These are phyloP conservation scores for Stentor coeruleus DNA, from an alignment of 73 alveolate genomes.

Conservation along the genomic window DNA sequence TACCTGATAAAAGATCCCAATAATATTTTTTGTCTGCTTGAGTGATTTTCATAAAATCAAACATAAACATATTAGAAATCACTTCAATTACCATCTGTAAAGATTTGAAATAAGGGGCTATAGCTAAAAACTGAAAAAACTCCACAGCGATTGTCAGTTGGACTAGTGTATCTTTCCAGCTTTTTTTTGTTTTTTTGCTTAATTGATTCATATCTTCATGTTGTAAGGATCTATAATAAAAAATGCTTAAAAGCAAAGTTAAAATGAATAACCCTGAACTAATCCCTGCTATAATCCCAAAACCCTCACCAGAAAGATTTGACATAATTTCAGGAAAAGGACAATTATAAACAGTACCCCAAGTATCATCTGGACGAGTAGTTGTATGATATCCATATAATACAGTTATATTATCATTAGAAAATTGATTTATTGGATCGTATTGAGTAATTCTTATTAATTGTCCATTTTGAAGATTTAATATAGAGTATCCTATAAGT, in stretches of 20 bases:
- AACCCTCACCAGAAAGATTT: background rate
- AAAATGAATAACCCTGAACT: background rate
- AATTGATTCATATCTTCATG: background rate
- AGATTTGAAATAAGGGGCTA: slow-evolving; percentile 13
- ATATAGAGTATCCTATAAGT: background rate
- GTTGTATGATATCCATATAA: background rate
- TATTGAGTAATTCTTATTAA: background rate
- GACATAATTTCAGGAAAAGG: slow-evolving; percentile 16
- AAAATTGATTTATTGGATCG: background rate
- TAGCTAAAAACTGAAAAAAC: slow-evolving; percentile 24
- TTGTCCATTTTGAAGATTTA: background rate
- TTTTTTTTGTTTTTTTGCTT: background rate
- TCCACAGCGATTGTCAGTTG: background rate
- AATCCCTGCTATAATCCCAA: background rate
- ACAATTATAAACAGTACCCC: background rate
- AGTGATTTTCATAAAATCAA: slow-evolving; percentile 4
- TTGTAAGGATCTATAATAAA: background rate
- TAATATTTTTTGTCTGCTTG: background rate
- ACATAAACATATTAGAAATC: slow-evolving; percentile 22
- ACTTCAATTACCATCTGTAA: background rate
- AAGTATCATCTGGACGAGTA: background rate
- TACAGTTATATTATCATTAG: background rate
- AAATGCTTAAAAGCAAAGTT: background rate
- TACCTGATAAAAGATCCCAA: background rate
- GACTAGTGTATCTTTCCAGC: slow-evolving; percentile 25